phyloP scores from a whole-genome alignment of 192 early-diverging fungal species.

The Oehlia diaphana region DNA sequence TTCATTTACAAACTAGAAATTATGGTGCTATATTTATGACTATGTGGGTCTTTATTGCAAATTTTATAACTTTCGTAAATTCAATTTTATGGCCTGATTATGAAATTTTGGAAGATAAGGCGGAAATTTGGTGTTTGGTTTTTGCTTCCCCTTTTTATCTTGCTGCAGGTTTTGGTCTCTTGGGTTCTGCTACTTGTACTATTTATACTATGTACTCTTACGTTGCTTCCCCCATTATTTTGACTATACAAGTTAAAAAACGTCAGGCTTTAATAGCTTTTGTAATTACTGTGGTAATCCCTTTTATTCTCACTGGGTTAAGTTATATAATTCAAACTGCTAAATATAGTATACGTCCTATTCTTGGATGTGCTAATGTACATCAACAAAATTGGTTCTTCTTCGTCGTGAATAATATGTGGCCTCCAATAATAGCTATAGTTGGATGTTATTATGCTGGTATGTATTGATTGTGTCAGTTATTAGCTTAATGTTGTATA shows the following conservation, averaged over 20 bases:
- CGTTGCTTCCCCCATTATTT: neutral
- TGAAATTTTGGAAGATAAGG: neutral
- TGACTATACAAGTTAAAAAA: neutral
- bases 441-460: conserved; percentile 20
- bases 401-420: neutral
- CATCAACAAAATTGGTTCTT: neutral
- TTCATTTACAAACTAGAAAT: conserved; percentile 21
- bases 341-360: conserved; percentile 16
- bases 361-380: conserved; percentile 4
- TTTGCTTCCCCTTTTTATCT: neutral
- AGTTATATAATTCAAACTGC: neutral
- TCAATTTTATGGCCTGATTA: conserved; percentile 10
- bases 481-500: too few species aligned
- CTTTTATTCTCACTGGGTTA: neutral
- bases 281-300: neutral
- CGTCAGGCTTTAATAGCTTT: neutral
- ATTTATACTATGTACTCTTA: conserved; percentile 15
- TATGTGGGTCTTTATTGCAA: neutral
- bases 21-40: conserved; percentile 23
- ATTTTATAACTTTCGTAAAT: conserved; percentile 6
- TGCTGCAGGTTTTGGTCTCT: neutral
- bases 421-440: conserved; percentile 8
- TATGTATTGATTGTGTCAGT: neutral
- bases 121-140: conserved; percentile 2
- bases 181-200: conserved; percentile 8